These are phyloP conservation scores for Cercis canadensis DNA, from an alignment of 306 rosid species.

Conservation along the genomic window DNA sequence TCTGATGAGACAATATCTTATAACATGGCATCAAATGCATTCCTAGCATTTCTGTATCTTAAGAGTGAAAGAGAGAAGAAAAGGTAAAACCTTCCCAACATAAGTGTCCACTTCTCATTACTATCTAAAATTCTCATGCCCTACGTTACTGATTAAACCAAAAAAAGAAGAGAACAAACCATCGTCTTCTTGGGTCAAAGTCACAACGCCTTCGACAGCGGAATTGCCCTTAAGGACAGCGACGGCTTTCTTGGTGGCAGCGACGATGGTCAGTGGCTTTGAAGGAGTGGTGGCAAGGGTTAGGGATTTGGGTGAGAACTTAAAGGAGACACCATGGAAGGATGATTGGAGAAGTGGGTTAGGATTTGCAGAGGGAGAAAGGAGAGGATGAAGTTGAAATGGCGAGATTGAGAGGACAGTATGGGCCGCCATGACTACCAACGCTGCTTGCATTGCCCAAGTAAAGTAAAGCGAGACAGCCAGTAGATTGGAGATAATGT, in stretches of 20 bases:
- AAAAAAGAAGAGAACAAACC: slow-evolving; percentile 40
- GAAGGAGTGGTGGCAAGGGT: slow-evolving; percentile 47
- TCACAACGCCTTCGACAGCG: slow-evolving; percentile 65
- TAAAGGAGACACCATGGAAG: slow-evolving; percentile 52
- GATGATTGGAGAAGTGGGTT: slow-evolving; percentile 34
- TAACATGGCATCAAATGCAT: no score
- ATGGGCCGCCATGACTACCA: slow-evolving; percentile 66
- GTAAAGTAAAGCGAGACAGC: background rate
- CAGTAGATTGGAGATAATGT: slow-evolving; percentile 29
- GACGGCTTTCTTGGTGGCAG: slow-evolving; percentile 69
- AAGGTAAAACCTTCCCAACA: background rate
- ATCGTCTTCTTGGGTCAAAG: slow-evolving; percentile 54
- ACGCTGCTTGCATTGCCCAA: slow-evolving; percentile 57
- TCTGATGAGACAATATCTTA: no score
- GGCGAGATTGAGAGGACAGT: slow-evolving; percentile 46
- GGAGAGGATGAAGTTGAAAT: slow-evolving; percentile 25
- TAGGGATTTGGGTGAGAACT: slow-evolving; percentile 42
- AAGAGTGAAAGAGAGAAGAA: no score
- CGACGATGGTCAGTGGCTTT: slow-evolving; percentile 52
- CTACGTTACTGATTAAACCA: background rate
- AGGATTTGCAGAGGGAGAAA: slow-evolving; percentile 34
- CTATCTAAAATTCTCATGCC: background rate
- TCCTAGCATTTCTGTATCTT: no score
- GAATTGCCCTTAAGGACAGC: slow-evolving; percentile 76
- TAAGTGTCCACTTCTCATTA: background rate